A percentile compares a stretch with the other conserved stretches of the same genome.
Conservation (phyloP, 495 filamentous ascomycete species). For the Hyaloscypha finlandica region DNA sequence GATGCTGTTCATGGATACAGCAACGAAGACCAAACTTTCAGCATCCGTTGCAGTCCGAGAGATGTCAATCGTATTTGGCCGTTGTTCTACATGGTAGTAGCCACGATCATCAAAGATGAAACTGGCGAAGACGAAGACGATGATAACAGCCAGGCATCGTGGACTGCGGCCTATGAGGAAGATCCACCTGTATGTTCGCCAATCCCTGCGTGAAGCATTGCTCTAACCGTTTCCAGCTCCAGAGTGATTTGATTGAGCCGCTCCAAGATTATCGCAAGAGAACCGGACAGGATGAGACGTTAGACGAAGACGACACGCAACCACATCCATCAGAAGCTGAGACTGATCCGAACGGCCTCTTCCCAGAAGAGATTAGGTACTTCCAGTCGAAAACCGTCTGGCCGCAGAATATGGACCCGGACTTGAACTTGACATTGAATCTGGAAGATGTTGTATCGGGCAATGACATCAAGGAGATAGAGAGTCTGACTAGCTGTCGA, state of each 20-base stretch:
- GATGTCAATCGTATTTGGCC: conserved; percentile 30
- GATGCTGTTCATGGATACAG: conserved; percentile 36
- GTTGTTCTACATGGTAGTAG: conserved; percentile 20
- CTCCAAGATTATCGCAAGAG: conserved; percentile 3
- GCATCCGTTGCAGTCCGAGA: conserved; percentile 35
- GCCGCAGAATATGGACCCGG: conserved; percentile 5
- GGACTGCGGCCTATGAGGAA: not conserved
- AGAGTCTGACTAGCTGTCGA: conserved; percentile 30
- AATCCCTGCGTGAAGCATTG: not conserved
- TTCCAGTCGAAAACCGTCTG: conserved; percentile 20
- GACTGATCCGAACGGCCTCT: not conserved
- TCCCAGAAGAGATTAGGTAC: conserved; percentile 12
- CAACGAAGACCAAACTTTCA: conserved; percentile 30
- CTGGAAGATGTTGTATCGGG: conserved; percentile 27
- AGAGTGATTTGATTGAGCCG: conserved; percentile 20
- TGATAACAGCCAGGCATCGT: not conserved
- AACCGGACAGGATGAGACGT: not conserved
- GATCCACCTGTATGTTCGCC: not conserved
- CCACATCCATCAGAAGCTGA: not conserved
- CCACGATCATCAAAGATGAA: conserved; percentile 15
- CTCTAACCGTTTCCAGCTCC: conserved; percentile 9
- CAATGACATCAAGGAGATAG: conserved; percentile 28
- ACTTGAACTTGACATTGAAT: not conserved
- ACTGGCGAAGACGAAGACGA: conserved; percentile 3
- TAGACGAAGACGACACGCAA: not conserved